Conservation (phyloP, 2,329 filamentous ascomycete genomes). For the Fusarium clavum region DNA sequence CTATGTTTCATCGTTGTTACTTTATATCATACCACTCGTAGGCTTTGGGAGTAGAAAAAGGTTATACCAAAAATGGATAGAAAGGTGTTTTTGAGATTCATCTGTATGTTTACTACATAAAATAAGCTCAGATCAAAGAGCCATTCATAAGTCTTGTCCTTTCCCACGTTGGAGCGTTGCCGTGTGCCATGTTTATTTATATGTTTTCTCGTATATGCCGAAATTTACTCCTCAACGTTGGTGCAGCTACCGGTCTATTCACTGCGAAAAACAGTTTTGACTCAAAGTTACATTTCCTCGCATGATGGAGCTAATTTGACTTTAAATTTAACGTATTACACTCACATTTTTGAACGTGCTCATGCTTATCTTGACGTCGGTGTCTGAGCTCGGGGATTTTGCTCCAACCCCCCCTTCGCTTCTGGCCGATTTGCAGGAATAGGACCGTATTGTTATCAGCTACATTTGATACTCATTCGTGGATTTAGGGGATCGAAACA, state of each 20-base stretch:
- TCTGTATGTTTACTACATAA: conserved; percentile 19
- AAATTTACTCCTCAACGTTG: not conserved
- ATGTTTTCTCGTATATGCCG: not conserved
- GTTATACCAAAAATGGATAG: conserved; percentile 49
- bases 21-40: conserved; percentile 45
- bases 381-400: not conserved
- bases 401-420: not conserved
- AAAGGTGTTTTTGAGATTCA: conserved; percentile 41
- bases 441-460: conserved; percentile 6
- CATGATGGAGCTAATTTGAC: conserved; percentile 2
- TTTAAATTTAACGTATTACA: not conserved
- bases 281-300: conserved; percentile 1
- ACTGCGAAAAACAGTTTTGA: not conserved
- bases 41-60: conserved; percentile 46
- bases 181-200: not conserved
- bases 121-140: conserved; percentile 3
- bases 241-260: conserved; percentile 7
- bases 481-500: not conserved
- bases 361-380: conserved; percentile 26
- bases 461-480: conserved; percentile 1
- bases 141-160: not conserved
- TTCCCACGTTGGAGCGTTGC: not conserved
- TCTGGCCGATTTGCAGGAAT: not conserved
- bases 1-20: conserved; percentile 22
- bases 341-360: not conserved